A percentile compares a stretch with the other conserved stretches of the same genome.
These are phyloP conservation scores for Fomitopsis betulina DNA, from an alignment of 1,284 basidiomycete species.

Conservation along the genomic window DNA sequence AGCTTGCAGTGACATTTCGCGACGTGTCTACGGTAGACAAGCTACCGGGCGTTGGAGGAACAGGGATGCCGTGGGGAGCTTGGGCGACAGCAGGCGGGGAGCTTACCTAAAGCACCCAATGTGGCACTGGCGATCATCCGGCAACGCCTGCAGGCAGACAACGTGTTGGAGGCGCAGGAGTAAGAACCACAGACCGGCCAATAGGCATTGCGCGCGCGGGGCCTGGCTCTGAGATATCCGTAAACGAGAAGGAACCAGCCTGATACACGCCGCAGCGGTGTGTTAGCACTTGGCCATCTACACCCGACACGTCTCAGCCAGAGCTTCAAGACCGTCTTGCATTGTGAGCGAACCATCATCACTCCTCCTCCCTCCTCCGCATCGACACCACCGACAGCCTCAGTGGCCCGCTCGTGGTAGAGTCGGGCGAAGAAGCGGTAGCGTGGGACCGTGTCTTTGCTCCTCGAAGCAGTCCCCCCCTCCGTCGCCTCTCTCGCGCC, in stretches of 20 bases:
- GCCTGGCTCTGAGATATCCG: conserved; percentile 23
- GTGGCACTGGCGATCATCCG: conserved; percentile 23
- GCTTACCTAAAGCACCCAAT: conserved; percentile 29
- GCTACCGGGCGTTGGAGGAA: conserved; percentile 4
- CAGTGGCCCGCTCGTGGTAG: conserved; percentile 8
- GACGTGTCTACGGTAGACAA: background rate
- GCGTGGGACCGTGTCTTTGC: conserved; percentile 10
- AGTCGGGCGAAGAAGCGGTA: conserved; percentile 16
- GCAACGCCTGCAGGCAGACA: conserved; percentile 34
- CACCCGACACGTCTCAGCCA: background rate
- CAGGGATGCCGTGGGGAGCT: conserved; percentile 15
- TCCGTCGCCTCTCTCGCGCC: conserved; percentile 1
- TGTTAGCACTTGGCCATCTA: conserved; percentile 23
- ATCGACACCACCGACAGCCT: conserved; percentile 14
- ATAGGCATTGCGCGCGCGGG: conserved; percentile 22
- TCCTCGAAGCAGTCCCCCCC: conserved; percentile 8
- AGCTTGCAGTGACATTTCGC: background rate
- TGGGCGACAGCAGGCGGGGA: conserved; percentile 16
- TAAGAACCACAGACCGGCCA: conserved; percentile 23
- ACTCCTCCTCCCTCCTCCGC: conserved; percentile 8
- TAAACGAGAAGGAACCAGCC: conserved; percentile 21
- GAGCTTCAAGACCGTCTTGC: conserved; percentile 3
- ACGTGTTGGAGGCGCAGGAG: conserved; percentile 29
- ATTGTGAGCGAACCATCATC: conserved; percentile 19
- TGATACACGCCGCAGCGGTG: conserved; percentile 26